phyloP scores from a whole-genome alignment of 1,284 basidiomycete species.

The Moesziomyces sp. region DNA sequence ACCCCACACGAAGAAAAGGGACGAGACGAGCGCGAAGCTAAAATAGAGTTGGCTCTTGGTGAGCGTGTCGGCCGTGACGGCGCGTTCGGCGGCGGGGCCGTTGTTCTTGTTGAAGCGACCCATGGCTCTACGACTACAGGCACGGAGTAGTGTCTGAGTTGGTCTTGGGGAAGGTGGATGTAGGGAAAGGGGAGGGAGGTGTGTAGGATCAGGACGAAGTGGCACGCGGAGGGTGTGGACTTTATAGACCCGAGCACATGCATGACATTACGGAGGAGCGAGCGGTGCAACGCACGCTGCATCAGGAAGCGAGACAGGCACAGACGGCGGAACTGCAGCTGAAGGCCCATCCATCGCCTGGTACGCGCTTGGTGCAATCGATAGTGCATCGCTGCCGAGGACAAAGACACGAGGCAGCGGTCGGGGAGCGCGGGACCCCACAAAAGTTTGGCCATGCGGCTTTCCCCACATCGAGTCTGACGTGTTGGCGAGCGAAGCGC shows the following conservation, averaged over 20 bases:
- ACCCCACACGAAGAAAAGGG: conserved; percentile 82
- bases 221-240: neutral
- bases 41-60: conserved; percentile 50
- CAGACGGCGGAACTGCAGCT: neutral
- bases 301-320: neutral
- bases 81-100: conserved; percentile 27
- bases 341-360: neutral
- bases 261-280: neutral
- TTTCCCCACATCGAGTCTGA: neutral
- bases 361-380: neutral
- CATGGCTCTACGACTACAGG: conserved; percentile 8
- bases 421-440: neutral
- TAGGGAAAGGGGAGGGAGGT: neutral
- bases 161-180: neutral
- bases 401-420: neutral
- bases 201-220: neutral
- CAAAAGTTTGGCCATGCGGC: neutral
- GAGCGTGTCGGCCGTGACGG: conserved; percentile 34
- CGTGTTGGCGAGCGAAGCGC: neutral
- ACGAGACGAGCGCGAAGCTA: conserved; percentile 79
- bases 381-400: neutral
- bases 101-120: conserved; percentile 24
- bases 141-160: neutral
- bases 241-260: neutral
- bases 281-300: too few relatives aligned